Evolutionary conservation across 2,329 filamentous ascomycete genomes (phyloP).

Genomic region (Pseudofabraea citricarpa): DNA sequence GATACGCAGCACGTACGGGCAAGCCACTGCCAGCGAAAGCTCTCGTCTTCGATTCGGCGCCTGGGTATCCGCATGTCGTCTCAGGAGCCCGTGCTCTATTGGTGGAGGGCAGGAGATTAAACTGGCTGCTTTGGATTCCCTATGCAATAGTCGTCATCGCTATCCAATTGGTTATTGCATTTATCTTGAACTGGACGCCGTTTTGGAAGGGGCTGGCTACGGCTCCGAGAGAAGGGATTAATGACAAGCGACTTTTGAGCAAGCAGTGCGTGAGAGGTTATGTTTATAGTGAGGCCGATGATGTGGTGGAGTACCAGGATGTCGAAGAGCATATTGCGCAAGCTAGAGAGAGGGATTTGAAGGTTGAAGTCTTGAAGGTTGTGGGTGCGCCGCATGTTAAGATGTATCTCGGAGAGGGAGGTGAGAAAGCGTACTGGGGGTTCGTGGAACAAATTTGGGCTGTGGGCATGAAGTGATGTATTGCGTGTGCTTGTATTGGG

Average conservation of each 20-base stretch:
- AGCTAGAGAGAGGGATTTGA: constrained; percentile 14
- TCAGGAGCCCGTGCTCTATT: constrained; percentile 19
- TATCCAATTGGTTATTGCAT: neutral
- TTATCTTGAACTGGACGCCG: neutral
- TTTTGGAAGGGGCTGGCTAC: constrained; percentile 11
- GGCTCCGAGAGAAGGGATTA: constrained; percentile 12
- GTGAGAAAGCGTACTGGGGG: neutral
- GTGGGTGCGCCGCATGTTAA: neutral
- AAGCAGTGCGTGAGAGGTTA: constrained; percentile 12
- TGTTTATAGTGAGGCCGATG: constrained; percentile 22
- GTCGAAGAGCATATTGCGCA: constrained; percentile 23
- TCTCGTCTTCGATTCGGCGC: constrained; percentile 17
- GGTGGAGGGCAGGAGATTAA: constrained; percentile 8
- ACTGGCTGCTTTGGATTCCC: constrained; percentile 14
- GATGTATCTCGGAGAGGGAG: neutral
- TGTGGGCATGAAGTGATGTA: too few species aligned
- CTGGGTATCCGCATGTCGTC: constrained; percentile 21
- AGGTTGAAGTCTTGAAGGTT: constrained; percentile 15
- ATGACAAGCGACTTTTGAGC: constrained; percentile 15
- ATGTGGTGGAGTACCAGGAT: constrained; percentile 19
- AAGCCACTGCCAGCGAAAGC: constrained; percentile 11
- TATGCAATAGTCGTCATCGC: constrained; percentile 6
- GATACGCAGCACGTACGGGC: constrained; percentile 10
- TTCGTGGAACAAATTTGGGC: neutral
- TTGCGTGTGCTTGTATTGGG: too few species aligned